Evolutionary conservation across 257 asterid genomes (phyloP).

Genomic region (Forsythia suspensa): DNA sequence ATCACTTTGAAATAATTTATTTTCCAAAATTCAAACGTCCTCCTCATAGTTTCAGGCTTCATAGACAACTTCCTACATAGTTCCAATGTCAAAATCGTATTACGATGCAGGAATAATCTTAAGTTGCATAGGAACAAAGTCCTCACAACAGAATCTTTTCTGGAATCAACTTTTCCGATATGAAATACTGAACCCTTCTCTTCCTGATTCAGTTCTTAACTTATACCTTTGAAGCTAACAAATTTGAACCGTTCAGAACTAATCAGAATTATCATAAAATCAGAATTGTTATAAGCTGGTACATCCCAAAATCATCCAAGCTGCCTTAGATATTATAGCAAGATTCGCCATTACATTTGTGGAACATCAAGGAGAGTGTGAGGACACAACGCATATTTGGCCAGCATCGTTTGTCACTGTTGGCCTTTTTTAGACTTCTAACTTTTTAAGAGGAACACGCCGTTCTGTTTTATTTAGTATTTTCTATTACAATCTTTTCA

Average conservation of each 20-base stretch:
- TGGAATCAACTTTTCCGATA: neutral
- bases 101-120: neutral
- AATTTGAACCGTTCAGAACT: neutral
- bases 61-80: neutral
- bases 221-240: neutral
- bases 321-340: neutral
- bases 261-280: neutral
- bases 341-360: neutral
- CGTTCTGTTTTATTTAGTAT: neutral
- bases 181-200: neutral
- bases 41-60: neutral
- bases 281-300: neutral
- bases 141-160: neutral
- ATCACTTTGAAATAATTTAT: neutral
- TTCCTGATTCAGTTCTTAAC: neutral
- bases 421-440: neutral
- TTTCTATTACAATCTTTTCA: neutral
- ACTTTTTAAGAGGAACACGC: neutral
- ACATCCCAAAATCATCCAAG: neutral
- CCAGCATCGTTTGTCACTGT: neutral
- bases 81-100: neutral
- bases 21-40: neutral
- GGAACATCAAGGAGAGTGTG: neutral
- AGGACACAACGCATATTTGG: neutral
- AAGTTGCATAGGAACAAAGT: neutral